Evolutionary conservation across 495 filamentous ascomycete species (phyloP), one percentile per base, ranked within the genome.

Genomic region (Trichoderma asperelloides): DNA sequence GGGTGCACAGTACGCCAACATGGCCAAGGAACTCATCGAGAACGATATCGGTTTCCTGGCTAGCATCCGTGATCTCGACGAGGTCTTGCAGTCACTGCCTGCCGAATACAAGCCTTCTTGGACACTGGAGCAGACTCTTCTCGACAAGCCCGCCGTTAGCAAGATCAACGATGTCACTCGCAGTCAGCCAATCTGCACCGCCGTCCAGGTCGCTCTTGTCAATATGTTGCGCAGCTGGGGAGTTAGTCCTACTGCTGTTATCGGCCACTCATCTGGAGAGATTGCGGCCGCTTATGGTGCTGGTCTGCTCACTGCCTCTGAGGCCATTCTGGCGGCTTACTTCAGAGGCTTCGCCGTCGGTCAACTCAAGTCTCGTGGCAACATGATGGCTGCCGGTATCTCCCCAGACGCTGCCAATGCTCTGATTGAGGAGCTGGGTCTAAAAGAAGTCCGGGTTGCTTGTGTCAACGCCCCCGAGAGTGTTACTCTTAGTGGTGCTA

Each of bases 211-310:
- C 1, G 82, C 82, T 3, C 67, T 90, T 62, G 81, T 84, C 0
- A 82, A 85, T 39, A 72, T 90, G 0, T 73, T 89, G 37, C 68
- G 67, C 23, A 80, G 77, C n/a, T 88, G 85, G 78, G 79, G 79
- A 49, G 78, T 90, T 39, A 70, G 63, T 9, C 86, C 86, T 0
- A 70, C 72, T 2, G 79, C 80, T 30, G 86, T 88, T 0, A 80
- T 87, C 6, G 87, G 87, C 8, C 87, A 90, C 72, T 89, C 87
- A 3, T 86, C 83, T 73, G 87, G 87, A 11, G 87, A 90, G 71
- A 89, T 89, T 69, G 82, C 77, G 41, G 84, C 84, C 3, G 83
- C 84, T 0, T 85, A 84, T 66, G 78, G 81, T 5, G 77, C 79
- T 6, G 82, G 83, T 4, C 74, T 80, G 18, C 65, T 86, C 13